Base-by-base conservation (phyloP, 176 grass and related monocot species). In the Metroxylon sagu region DNA sequence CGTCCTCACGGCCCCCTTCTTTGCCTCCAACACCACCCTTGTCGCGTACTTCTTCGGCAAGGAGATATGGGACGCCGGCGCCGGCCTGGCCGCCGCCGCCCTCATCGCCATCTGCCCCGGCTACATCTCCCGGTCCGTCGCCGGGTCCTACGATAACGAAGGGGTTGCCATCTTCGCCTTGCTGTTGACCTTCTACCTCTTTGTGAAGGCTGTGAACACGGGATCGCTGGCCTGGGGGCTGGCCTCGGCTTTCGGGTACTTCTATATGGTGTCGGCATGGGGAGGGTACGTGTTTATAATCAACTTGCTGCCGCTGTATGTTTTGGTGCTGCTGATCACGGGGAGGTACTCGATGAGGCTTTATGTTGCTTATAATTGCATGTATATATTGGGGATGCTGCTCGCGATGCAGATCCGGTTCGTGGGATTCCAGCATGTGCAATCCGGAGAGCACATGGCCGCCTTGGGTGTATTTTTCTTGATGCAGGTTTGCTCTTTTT, bases 251-350 rank as follows among this genome's bases (percentile, higher is more conserved):
- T 98, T 98, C 54, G 84, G 87, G 0, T 98, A 98, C 73, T 98
- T 98, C 71, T 98, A 98, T 74, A 98, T 98, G 93, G 93, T 98
- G 30, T 98, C 93, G 1, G 93, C 93, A 1, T 98, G 93, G 93
- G 93, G 93, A 76, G 93, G 93, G 1, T 98, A 98, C 48, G 93
- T 98, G 3, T 98, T 98, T 71, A 98, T 98, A 50, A 98, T 98
- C 71, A 98, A 98, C 65, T 78, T 98, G n/a, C 15, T 98, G 43
- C 93, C 93, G 16, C 69, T 98, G 4, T 98, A 98, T 55, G 93
- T 98, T 10, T 70, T 98, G 67, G 93, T 98, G 3, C 64, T 98
- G 70, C 82, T 98, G 65, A 79, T 98, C 64, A 92, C 87, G 18
- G 93, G 93, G 49, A 82, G 93, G 79, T 98, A 98, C 68, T 92